These are phyloP conservation scores for Articulospora tetracladia DNA, from an alignment of 495 filamentous ascomycete species.

Conservation along the genomic window DNA sequence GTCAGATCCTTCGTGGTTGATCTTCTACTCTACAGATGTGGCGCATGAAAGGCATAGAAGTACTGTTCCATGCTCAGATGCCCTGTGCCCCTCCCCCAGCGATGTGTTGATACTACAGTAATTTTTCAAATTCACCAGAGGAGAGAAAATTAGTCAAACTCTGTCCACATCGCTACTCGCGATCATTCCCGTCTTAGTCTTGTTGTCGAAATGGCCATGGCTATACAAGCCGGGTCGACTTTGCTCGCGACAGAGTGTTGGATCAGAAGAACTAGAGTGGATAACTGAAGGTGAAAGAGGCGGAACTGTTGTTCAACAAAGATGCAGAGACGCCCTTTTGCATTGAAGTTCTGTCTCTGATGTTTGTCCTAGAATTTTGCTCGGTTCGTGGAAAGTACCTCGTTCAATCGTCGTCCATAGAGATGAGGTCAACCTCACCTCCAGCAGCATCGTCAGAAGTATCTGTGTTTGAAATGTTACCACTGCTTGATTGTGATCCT, in stretches of 20 bases:
- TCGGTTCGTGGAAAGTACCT: too few species aligned
- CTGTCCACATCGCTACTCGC: neutral
- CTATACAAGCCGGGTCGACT: neutral
- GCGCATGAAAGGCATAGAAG: neutral
- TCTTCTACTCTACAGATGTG: neutral
- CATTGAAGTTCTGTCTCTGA: too few species aligned
- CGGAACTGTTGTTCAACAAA: neutral
- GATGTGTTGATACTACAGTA: neutral
- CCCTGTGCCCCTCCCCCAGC: neutral
- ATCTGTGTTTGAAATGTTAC: neutral
- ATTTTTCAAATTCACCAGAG: too few species aligned
- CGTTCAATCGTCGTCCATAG: neutral
- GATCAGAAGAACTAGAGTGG: neutral
- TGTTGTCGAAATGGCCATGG: neutral
- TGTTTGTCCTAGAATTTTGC: too few species aligned
- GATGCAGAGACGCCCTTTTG: too few species aligned
- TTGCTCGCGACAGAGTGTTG: neutral
- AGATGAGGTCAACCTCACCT: neutral
- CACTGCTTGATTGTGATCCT: neutral
- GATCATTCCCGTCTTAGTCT: neutral
- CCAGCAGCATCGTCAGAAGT: neutral
- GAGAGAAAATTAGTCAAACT: too few species aligned
- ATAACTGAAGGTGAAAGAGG: neutral
- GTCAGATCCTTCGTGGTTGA: neutral
- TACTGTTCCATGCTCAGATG: neutral